A percentile compares a stretch with the other conserved stretches of the same genome.
Evolutionary conservation across 768 basidiomycete species (phyloP).

Genomic region (Collybia mongolica): DNA sequence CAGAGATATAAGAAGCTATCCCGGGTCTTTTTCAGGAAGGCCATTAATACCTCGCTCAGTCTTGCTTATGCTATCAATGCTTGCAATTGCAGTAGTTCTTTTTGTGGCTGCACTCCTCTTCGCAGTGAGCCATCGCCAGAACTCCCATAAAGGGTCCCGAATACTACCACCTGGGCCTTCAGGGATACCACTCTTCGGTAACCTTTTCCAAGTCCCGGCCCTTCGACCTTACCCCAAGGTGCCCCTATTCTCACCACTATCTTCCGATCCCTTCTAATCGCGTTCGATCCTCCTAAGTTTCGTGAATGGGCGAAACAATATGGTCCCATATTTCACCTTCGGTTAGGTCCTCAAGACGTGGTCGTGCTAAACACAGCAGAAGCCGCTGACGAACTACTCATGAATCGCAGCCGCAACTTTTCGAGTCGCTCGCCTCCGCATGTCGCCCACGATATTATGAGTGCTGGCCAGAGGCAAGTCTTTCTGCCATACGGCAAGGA

Average conservation of each 20-base stretch:
- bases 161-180: constrained; percentile 27
- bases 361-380: constrained; percentile 24
- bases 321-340: constrained; percentile 25
- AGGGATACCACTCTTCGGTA: constrained; percentile 28
- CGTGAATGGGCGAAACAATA: constrained; percentile 25
- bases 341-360: constrained; percentile 21
- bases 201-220: constrained; percentile 27
- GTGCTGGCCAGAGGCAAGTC: constrained; percentile 23
- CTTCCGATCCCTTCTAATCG: background rate
- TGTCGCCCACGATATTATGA: constrained; percentile 29
- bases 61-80: too few species aligned
- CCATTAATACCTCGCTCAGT: too few species aligned
- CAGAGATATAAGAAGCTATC: too few species aligned
- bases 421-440: constrained; percentile 26
- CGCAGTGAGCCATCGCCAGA: constrained; percentile 1
- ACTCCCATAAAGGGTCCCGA: constrained; percentile 2
- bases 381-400: constrained; percentile 21
- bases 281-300: constrained; percentile 13
- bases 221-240: constrained; percentile 25
- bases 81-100: background rate
- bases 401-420: constrained; percentile 21
- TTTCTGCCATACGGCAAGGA: constrained; percentile 25
- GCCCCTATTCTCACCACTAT: background rate
- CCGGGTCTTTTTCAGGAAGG: too few species aligned
- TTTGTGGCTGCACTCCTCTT: constrained; percentile 1